Conservation (phyloP, 768 basidiomycete species). For the Lactarius hengduanensis region DNA sequence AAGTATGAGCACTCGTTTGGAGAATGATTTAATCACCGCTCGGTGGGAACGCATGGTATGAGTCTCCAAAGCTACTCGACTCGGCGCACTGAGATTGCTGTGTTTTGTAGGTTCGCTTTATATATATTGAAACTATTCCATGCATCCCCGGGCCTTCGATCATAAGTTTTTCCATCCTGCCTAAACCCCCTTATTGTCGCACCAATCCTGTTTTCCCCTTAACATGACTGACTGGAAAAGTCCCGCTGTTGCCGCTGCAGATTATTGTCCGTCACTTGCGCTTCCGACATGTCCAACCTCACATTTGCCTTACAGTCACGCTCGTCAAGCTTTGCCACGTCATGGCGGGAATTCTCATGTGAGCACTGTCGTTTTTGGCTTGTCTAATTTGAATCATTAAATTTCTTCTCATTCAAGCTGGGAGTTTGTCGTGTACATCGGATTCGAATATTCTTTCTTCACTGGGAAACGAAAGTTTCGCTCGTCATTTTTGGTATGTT, state of each 20-base stretch:
- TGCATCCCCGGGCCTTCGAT: neutral
- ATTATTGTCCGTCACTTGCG: neutral
- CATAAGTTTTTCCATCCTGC: neutral
- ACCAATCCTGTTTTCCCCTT: neutral
- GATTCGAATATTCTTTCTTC: neutral
- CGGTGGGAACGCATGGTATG: too few relatives aligned
- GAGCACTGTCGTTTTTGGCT: neutral
- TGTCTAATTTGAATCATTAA: too few relatives aligned
- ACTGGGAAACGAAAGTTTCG: neutral
- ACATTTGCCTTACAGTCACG: neutral
- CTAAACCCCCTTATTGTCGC: neutral
- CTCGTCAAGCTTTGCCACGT: constrained; percentile 2
- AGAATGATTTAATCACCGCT: too few relatives aligned
- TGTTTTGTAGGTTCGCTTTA: neutral
- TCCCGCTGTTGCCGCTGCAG: neutral
- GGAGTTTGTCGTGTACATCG: neutral
- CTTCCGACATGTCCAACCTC: neutral
- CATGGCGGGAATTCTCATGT: constrained; percentile 22
- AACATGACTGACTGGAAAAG: neutral
- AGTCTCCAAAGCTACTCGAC: too few relatives aligned
- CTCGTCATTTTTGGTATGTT: neutral
- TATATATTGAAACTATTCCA: neutral
- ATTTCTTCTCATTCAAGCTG: neutral
- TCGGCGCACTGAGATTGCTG: too few relatives aligned
- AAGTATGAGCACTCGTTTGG: too few relatives aligned